Evolutionary conservation across 441 rosid species (phyloP).

Genomic region (Lepidium campestre): DNA sequence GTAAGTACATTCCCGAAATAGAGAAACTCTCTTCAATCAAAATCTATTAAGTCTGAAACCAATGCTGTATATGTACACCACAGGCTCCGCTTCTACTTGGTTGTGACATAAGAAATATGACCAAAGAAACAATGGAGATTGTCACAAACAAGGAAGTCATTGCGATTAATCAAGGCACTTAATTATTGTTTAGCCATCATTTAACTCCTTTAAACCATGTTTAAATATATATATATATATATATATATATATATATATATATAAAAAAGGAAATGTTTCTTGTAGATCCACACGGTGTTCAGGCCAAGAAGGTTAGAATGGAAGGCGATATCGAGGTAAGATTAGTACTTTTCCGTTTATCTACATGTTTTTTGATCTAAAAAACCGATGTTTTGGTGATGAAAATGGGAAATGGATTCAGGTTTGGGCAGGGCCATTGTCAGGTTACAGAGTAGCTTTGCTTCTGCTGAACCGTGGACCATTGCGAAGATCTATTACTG

Average conservation of each 20-base stretch:
- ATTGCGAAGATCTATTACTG: conserved; percentile 31
- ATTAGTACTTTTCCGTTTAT: not conserved
- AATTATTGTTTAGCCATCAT: not conserved
- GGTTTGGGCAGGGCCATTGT: conserved; percentile 67
- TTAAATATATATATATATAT: not conserved
- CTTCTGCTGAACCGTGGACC: conserved; percentile 52
- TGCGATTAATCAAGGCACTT: conserved; percentile 60
- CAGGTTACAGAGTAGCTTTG: conserved; percentile 51
- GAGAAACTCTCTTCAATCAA: not conserved
- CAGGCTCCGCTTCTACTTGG: conserved; percentile 77
- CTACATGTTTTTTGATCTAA: not conserved
- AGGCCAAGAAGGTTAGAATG: conserved; percentile 63
- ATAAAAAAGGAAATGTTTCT: not conserved
- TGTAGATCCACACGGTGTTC: conserved; percentile 61
- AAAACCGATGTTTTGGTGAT: not conserved
- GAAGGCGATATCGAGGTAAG: conserved; percentile 58
- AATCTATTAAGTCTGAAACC: not conserved
- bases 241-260: not conserved
- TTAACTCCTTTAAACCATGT: not conserved
- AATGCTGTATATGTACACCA: not conserved
- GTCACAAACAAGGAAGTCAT: conserved; percentile 58
- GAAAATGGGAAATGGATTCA: conserved; percentile 18
- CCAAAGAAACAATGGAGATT: conserved; percentile 50
- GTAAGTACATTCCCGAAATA: not conserved
- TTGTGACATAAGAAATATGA: conserved; percentile 61